These are phyloP conservation scores for Lanmaoa rubissima DNA, from an alignment of 768 basidiomycete genomes.

Conservation along the genomic window DNA sequence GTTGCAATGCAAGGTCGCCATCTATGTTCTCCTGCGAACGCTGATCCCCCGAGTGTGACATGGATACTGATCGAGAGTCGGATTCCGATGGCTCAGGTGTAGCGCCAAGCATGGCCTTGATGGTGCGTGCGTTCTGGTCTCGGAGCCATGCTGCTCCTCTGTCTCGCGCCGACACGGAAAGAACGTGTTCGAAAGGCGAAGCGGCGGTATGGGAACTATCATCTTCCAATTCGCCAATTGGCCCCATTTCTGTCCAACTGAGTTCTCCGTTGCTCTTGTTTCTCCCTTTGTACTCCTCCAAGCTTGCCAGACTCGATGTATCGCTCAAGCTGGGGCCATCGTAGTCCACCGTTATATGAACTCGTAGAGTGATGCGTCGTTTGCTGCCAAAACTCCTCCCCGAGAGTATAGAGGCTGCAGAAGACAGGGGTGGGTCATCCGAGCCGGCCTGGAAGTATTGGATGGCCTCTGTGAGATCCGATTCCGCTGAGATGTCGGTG, in stretches of 20 bases:
- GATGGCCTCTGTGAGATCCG: conserved; percentile 83
- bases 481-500: conserved; percentile 63
- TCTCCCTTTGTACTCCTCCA: conserved; percentile 65
- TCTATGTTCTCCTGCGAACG: conserved; percentile 42
- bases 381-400: conserved; percentile 58
- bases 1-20: conserved; percentile 65
- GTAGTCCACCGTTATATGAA: conserved; percentile 81
- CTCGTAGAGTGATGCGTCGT: conserved; percentile 75
- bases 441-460: conserved; percentile 76
- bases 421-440: conserved; percentile 71
- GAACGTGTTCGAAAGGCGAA: conserved; percentile 39
- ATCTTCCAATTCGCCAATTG: conserved; percentile 54
- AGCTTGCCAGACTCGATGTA: conserved; percentile 75
- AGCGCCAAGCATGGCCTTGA: conserved; percentile 58
- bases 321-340: conserved; percentile 92
- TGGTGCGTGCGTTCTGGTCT: conserved; percentile 72
- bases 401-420: conserved; percentile 71
- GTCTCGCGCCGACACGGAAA: conserved; percentile 50
- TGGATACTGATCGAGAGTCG: conserved; percentile 46
- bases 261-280: conserved; percentile 53
- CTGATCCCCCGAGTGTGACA: conserved; percentile 29
- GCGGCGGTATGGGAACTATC: conserved; percentile 44
- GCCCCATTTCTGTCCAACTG: conserved; percentile 45
- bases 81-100: conserved; percentile 57
- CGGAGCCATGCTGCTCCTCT: conserved; percentile 79